phyloP scores from a whole-genome alignment of 2,329 filamentous ascomycete species.

The Hypoxylon sp. region DNA sequence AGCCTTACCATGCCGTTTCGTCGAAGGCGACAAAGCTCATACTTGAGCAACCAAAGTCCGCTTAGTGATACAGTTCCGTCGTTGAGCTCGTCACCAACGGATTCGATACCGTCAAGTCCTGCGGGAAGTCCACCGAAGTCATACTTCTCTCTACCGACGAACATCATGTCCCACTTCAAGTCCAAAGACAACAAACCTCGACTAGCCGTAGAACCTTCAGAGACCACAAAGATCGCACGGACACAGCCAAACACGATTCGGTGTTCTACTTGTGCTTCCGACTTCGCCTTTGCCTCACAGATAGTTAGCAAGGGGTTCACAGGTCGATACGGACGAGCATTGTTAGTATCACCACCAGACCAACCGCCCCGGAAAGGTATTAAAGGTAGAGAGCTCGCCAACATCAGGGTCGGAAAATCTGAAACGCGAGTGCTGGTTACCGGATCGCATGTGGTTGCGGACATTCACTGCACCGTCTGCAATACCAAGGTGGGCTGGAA shows the following conservation, averaged over 20 bases:
- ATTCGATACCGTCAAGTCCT: slow-evolving; percentile 45
- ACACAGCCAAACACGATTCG: slow-evolving; percentile 64
- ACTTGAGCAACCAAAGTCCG: slow-evolving; percentile 43
- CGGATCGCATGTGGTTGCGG: slow-evolving; percentile 69
- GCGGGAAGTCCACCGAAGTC: slow-evolving; percentile 39
- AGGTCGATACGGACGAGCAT: slow-evolving; percentile 70
- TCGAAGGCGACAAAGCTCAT: slow-evolving; percentile 49
- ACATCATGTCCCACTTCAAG: slow-evolving; percentile 33
- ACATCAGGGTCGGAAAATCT: slow-evolving; percentile 62
- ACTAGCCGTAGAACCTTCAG: slow-evolving; percentile 22
- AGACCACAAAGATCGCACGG: slow-evolving; percentile 50
- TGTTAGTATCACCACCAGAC: slow-evolving; percentile 60
- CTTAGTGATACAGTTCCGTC: slow-evolving; percentile 45
- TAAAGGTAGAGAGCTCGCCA: slow-evolving; percentile 52
- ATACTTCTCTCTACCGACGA: slow-evolving; percentile 38
- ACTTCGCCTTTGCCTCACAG: slow-evolving; percentile 68
- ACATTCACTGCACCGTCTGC: slow-evolving; percentile 67
- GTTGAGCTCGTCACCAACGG: slow-evolving; percentile 49
- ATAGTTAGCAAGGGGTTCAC: slow-evolving; percentile 73
- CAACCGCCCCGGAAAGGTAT: slow-evolving; percentile 19
- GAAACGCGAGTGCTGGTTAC: slow-evolving; percentile 68
- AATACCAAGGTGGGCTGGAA: slow-evolving; percentile 70
- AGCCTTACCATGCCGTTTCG: slow-evolving; percentile 59
- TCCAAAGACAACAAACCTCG: slow-evolving; percentile 29
- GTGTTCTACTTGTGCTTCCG: slow-evolving; percentile 65